phyloP scores from a whole-genome alignment of 202 grass and related monocot genomes.

The Hordeum pubiflorum region DNA sequence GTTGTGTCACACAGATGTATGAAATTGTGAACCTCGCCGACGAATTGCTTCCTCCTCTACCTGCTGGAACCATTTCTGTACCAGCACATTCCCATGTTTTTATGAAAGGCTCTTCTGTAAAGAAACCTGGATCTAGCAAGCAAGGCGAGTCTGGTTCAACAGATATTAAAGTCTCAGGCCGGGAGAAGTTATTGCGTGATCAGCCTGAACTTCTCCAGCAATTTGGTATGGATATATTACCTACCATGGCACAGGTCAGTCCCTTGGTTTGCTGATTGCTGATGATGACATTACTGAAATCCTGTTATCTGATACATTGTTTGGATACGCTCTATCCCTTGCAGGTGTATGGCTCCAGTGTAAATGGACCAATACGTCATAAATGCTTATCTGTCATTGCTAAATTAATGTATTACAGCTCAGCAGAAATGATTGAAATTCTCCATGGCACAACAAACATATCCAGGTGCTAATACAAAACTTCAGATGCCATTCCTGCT shows the following conservation, averaged over 20 bases:
- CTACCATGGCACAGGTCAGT: slow-evolving; percentile 69
- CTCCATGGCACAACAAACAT: slow-evolving; percentile 76
- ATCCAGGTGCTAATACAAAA: slow-evolving; percentile 48
- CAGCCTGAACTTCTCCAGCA: slow-evolving; percentile 86
- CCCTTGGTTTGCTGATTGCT: not conserved
- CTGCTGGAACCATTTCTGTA: slow-evolving; percentile 64
- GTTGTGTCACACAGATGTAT: slow-evolving; percentile 50
- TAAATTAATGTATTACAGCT: slow-evolving; percentile 82
- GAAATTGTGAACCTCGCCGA: slow-evolving; percentile 86
- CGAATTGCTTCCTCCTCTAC: slow-evolving; percentile 72
- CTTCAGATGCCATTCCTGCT: not conserved
- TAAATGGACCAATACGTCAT: slow-evolving; percentile 69
- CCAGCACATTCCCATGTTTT: slow-evolving; percentile 41
- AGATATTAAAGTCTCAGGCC: slow-evolving; percentile 41
- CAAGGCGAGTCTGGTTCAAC: slow-evolving; percentile 32
- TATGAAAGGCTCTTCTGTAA: slow-evolving; percentile 45
- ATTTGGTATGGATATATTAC: slow-evolving; percentile 80
- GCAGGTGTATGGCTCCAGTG: slow-evolving; percentile 77
- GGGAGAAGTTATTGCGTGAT: slow-evolving; percentile 65
- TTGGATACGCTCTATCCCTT: slow-evolving; percentile 9
- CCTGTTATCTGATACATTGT: not conserved
- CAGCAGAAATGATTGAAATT: slow-evolving; percentile 71
- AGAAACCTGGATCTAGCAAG: slow-evolving; percentile 55
- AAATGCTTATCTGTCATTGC: slow-evolving; percentile 73
- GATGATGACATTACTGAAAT: not conserved